These are phyloP conservation scores for Chlorencoelia australis DNA, from an alignment of 2,329 filamentous ascomycete species.

Conservation along the genomic window DNA sequence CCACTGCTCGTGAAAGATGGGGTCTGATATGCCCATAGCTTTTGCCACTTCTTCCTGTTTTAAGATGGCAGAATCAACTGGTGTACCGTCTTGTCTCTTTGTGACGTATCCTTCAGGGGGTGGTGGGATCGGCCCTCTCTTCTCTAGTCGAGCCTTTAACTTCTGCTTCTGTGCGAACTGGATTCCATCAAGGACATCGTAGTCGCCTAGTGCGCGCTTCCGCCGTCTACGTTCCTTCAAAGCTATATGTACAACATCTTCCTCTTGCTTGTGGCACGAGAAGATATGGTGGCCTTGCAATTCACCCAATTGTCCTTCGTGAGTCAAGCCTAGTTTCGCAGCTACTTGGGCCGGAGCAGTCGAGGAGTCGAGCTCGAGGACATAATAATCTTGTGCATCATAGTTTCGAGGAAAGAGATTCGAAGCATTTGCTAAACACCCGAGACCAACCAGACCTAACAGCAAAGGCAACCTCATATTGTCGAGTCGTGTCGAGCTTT, in stretches of 20 bases:
- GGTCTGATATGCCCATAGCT: conserved; percentile 69
- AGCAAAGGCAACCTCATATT: conserved; percentile 33
- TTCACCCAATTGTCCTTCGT: conserved; percentile 73
- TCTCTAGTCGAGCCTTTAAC: conserved; percentile 49
- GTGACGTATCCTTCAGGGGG: conserved; percentile 15
- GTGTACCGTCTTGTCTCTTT: conserved; percentile 14
- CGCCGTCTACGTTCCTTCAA: conserved; percentile 43
- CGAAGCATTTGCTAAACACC: conserved; percentile 37
- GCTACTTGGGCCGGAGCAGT: conserved; percentile 62
- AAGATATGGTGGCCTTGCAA: conserved; percentile 80
- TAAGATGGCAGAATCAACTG: conserved; percentile 35
- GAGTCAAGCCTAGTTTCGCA: conserved; percentile 58
- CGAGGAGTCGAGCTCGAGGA: conserved; percentile 66
- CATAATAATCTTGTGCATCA: conserved; percentile 82
- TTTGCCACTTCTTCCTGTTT: conserved; percentile 51
- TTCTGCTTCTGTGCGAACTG: conserved; percentile 72
- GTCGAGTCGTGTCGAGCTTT: too few relatives aligned
- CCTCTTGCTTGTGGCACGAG: conserved; percentile 51
- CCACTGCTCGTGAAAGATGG: conserved; percentile 92
- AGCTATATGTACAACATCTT: conserved; percentile 48
- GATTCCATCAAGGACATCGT: conserved; percentile 61
- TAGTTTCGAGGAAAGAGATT: conserved; percentile 55
- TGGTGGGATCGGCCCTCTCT: conserved; percentile 30
- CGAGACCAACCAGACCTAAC: conserved; percentile 43
- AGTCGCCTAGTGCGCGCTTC: conserved; percentile 45